Evolutionary conservation across 2,329 filamentous ascomycete genomes (phyloP), one percentile per base, ranked within the genome.

Genomic region (Calonectria hongkongensis): DNA sequence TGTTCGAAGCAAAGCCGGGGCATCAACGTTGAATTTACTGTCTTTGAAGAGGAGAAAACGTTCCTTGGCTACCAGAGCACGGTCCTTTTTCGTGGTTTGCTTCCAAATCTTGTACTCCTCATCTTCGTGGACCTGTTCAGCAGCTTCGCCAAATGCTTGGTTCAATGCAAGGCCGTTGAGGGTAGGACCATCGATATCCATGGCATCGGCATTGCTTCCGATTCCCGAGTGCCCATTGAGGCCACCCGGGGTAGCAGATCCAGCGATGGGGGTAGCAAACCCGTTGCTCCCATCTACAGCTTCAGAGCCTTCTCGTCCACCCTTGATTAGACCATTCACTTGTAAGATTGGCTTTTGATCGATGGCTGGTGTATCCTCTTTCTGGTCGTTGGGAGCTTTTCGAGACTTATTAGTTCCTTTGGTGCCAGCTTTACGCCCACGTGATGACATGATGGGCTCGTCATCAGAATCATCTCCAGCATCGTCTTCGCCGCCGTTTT

Each of bases 81-180:
- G 93, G 80, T 98, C 96, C 82, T 97, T 98, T 85, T 98, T 98
- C 2, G 97, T 99, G 48, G 98, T 95, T 84, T 98, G 96, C 86
- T 98, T 99, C 97, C 97, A 99, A 43, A 97, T 94, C 83, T 97
- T 98, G 86, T 97, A 98, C 81, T 98, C 96, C 71, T 98, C 96
- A 78, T 98, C 96, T 78, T 97, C 92, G 77, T 95, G 95, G 15
- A 91, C 89, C 77, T 98, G 94, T 78, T 97, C 94, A 16, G 88
- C 89, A 36, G 90, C 90, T 71, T 93, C 89, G 18, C 90, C 91
- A 69, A 94, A 89, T 1, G 91, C 90, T 65, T 93, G 91, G 47
- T 89, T 89, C 25, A 94, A 81, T 0, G 89, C 87, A 82, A 94
- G 88, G 27, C 91, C 92, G 76, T 91, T 93, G 47, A 95, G 86